Percentiles rank a stretch among this genome's conserved stretches.
Evolutionary conservation across 441 rosid genomes (phyloP).

Genomic region (Adansonia grandidieri): DNA sequence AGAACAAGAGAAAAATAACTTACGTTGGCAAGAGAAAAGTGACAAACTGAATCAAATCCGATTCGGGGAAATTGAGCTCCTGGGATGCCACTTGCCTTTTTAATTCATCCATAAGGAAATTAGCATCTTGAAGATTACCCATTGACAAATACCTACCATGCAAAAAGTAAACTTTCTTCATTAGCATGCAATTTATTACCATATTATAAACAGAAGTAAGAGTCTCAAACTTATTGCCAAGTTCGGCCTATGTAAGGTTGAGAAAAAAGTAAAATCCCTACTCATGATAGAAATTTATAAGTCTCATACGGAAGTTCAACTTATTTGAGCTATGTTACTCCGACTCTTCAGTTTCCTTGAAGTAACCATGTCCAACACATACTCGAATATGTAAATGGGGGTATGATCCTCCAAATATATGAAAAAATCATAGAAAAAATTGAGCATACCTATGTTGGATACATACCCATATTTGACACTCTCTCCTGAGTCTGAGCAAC

Average conservation of each 20-base stretch:
- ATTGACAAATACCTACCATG: constrained; percentile 68
- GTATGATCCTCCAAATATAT: no score
- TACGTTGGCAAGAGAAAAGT: constrained; percentile 79
- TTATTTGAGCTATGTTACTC: background rate
- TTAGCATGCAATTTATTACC: background rate
- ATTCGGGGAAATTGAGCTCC: constrained; percentile 59
- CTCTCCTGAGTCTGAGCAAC: no score
- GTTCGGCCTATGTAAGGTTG: background rate
- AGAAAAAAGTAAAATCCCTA: background rate
- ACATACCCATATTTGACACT: no score
- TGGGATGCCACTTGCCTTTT: constrained; percentile 65
- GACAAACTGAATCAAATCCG: constrained; percentile 71
- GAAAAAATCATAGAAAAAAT: no score
- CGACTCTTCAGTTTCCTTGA: no score
- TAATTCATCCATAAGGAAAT: constrained; percentile 67
- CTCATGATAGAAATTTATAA: background rate
- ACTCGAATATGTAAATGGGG: no score
- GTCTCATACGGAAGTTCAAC: background rate
- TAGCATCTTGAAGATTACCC: constrained; percentile 89
- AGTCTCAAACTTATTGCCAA: background rate
- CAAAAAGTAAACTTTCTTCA: constrained; percentile 19
- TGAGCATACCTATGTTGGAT: no score
- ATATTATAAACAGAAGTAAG: background rate
- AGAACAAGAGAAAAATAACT: constrained; percentile 35
- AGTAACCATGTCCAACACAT: no score